phyloP scores from a whole-genome alignment of 2,329 filamentous ascomycete species.

The Cryphonectria nitschkei region DNA sequence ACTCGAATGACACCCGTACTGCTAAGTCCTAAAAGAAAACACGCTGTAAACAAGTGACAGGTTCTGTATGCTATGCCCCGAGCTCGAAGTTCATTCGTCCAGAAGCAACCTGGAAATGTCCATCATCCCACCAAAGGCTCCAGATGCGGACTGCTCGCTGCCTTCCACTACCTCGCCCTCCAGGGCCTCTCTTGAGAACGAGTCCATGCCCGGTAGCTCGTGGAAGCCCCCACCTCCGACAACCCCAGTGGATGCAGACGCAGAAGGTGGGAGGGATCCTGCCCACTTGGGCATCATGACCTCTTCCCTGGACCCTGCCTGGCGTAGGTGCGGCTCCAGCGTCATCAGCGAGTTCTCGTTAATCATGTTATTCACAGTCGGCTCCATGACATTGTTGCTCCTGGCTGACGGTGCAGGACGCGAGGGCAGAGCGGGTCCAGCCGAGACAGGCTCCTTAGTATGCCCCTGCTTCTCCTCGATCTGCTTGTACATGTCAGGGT shows the following conservation, averaged over 20 bases:
- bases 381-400: constrained; percentile 52
- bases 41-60: background rate
- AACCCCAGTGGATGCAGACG: constrained; percentile 9
- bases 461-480: constrained; percentile 60
- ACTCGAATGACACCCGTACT: background rate
- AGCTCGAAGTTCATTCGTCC: constrained; percentile 39
- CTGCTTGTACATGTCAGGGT: constrained; percentile 59
- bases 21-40: background rate
- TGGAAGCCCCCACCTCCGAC: constrained; percentile 9
- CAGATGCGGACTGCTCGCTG: constrained; percentile 31
- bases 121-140: constrained; percentile 57
- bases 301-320: constrained; percentile 51
- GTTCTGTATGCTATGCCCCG: background rate
- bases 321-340: constrained; percentile 46
- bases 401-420: constrained; percentile 38
- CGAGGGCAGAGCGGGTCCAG: constrained; percentile 15
- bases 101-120: constrained; percentile 63
- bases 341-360: constrained; percentile 47
- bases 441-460: constrained; percentile 43
- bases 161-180: constrained; percentile 34
- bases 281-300: constrained; percentile 46
- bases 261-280: constrained; percentile 16
- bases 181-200: constrained; percentile 23
- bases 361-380: constrained; percentile 54
- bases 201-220: constrained; percentile 26